phyloP scores from a whole-genome alignment of 306 rosid genomes.

The Glycine tomentella region DNA sequence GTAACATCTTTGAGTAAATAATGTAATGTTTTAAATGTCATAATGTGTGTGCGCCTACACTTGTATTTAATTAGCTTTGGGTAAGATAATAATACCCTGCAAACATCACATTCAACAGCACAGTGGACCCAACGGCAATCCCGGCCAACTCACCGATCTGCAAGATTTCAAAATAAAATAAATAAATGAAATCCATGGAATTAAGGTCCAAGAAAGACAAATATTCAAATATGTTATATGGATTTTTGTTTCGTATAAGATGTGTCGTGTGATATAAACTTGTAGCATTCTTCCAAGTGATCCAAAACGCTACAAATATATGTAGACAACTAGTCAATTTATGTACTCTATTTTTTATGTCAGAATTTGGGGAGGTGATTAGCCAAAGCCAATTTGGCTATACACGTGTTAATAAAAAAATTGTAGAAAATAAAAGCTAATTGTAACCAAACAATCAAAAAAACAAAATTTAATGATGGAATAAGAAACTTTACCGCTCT shows the following conservation, averaged over 20 bases:
- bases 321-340: slow-evolving; percentile 46
- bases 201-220: slow-evolving; percentile 7
- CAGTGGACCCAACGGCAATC: slow-evolving; percentile 76
- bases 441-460: slow-evolving; percentile 16
- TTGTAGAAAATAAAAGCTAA: neutral
- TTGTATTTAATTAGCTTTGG: slow-evolving; percentile 8
- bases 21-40: neutral
- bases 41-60: too few relatives aligned
- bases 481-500: slow-evolving; percentile 63
- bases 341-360: slow-evolving; percentile 5
- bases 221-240: neutral
- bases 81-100: slow-evolving; percentile 68
- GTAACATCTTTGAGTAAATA: slow-evolving; percentile 21
- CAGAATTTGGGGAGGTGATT: slow-evolving; percentile 20
- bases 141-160: slow-evolving; percentile 97
- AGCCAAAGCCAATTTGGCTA: neutral
- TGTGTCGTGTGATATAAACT: slow-evolving; percentile 35
- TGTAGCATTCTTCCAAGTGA: slow-evolving; percentile 22
- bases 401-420: neutral
- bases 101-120: slow-evolving; percentile 79
- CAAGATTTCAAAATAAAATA: neutral
- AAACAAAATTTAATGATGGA: neutral
- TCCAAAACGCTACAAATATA: slow-evolving; percentile 32
- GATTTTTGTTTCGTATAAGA: slow-evolving; percentile 28
- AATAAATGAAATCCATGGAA: neutral